Base-by-base conservation (phyloP, 768 basidiomycete species). In the Rhizopogon rudus region DNA sequence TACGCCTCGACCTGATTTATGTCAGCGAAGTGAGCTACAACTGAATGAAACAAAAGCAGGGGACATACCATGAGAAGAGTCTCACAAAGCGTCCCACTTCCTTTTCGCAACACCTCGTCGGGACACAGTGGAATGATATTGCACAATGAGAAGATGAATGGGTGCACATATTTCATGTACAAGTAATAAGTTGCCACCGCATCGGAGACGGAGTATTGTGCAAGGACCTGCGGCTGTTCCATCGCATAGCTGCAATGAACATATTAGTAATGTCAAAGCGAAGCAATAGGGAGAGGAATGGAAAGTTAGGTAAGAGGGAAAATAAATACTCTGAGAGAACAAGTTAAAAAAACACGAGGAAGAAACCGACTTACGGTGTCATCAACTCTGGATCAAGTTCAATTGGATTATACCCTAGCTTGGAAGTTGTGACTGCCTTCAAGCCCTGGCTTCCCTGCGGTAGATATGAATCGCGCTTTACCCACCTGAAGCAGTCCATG, bases 81-180 rank as follows among this genome's bases (percentile, higher is more conserved):
- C 71, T 99, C 97, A 65, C 97, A 99, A 29, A 99, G 78, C 1
- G 97, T 99, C 8, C 97, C 97, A 65, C 84, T 91, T 35, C 97
- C 97, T 70, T 99, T 98, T 50, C 96, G 79, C 61, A 98, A 71
- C 5, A 98, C 97, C 58, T 99, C 97, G 63, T 99, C 97, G 3
- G 97, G 94, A 64, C 87, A 87, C 52, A 99, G 80, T 10, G 97
- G 96, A 62, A 99, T 98, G 70, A 98, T 99, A 77, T 97, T 99
- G 73, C 97, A 98, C 39, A 99, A 74, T 8, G 97, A 98, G 75
- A 99, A 99, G 59, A 99, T 92, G 80, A 99, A 99, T 0, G 97
- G 97, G 66, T 98, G 95, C 9, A 99, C 95, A 64, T 99, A 99
- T 94, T 98, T 99, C 97, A 98, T 99, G 74, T 99, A 98, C 37